Evolutionary conservation across 768 basidiomycete species (phyloP), one percentile per base, ranked within the genome.

Genomic region (Russula dissimulans): DNA sequence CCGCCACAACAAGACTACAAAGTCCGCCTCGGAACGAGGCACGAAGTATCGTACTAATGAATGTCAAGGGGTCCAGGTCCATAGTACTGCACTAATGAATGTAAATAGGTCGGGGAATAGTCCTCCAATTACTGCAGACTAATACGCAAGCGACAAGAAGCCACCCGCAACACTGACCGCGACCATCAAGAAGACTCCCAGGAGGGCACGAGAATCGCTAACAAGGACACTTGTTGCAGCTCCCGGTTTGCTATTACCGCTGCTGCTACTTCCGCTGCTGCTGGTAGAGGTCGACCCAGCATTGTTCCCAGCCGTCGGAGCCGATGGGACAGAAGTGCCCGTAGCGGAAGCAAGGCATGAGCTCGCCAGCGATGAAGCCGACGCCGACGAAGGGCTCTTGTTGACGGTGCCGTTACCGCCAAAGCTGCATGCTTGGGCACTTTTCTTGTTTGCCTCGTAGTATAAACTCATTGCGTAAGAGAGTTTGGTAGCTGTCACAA

Each of bases 401-500:
- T 89, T 89, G 64, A 91, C 76, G 15, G 89, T 91, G 5, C 85
- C 93, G 69, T 97, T 97, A 8, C 93, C 91, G 54, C 72, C 71
- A 69, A 97, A 95, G 75, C 79, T 81, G 74, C 93, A 95, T 8
- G 89, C 77, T 68, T 56, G 84, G 74, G 62, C 80, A 79, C 70
- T 26, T 26, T 26, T 26, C 22, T 79, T 80, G 57, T 80, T 81
- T 34, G 76, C 70, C 67, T 88, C 82, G 69, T 86, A 95, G 71
- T 81, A 92, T 60, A 84, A 75, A 70, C 81, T 87, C 83, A 95
- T 88, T 50, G 86, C 84, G 70, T 82, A 95, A 22, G 88, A 90
- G 39, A 92, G 73, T 77, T 91, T 87, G 72, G 87, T 78, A 44
- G 81, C 90, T 90, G 61, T 44, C 6, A 39, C 42, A 56, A 60